Percentiles rank a stretch among this genome's conserved stretches.
These are phyloP conservation scores for Ceratocystis lukuohia DNA, from an alignment of 2,329 filamentous ascomycete genomes.

Conservation along the genomic window DNA sequence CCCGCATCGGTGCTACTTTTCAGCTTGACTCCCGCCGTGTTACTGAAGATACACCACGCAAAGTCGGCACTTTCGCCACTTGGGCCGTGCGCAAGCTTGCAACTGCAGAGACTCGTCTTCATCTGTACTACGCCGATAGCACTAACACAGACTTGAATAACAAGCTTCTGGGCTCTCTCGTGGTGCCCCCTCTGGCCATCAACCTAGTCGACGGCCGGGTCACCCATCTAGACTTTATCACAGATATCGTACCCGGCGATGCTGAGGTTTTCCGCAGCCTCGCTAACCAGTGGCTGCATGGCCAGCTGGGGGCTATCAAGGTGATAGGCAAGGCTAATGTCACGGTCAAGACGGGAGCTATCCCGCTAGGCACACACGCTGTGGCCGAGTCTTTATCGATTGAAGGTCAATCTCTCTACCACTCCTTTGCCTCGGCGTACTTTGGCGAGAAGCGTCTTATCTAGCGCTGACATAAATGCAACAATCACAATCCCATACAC, in stretches of 20 bases:
- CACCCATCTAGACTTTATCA: constrained; percentile 66
- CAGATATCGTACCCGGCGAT: constrained; percentile 63
- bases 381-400: constrained; percentile 64
- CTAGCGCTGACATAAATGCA: constrained; percentile 16
- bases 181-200: constrained; percentile 60
- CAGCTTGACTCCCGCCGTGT: constrained; percentile 67
- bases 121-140: constrained; percentile 55
- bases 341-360: constrained; percentile 61
- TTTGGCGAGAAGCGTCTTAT: constrained; percentile 43
- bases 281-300: constrained; percentile 79
- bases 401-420: constrained; percentile 66
- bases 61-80: constrained; percentile 63
- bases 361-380: constrained; percentile 64
- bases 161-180: constrained; percentile 52
- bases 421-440: constrained; percentile 46
- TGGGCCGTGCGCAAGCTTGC: constrained; percentile 68
- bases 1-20: constrained; percentile 71
- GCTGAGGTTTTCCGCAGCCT: constrained; percentile 63
- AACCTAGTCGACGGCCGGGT: constrained; percentile 64
- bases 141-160: constrained; percentile 56
- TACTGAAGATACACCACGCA: constrained; percentile 53
- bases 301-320: constrained; percentile 56
- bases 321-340: constrained; percentile 63
- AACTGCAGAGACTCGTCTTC: constrained; percentile 56
- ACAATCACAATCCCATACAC: background rate